Base-by-base conservation (phyloP, 495 filamentous ascomycete species). In the Glutinoglossum americanum region DNA sequence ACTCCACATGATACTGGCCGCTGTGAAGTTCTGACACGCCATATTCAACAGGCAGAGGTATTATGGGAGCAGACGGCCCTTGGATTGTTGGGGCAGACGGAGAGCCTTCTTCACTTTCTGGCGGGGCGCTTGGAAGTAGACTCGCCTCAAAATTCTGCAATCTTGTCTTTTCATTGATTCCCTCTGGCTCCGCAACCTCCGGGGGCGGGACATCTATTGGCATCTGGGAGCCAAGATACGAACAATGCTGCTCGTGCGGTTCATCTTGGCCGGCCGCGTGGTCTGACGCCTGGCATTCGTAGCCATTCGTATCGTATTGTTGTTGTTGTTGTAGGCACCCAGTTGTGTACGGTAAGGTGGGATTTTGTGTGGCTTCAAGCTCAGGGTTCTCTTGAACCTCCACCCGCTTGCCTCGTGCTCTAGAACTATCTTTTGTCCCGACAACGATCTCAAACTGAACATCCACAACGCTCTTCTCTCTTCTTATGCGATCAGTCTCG, bases 401-500 rank as follows among this genome's bases (percentile, higher is more conserved):
- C 49, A n/a, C 25, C 13, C 4, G 49, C 49, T 32, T 53, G 28
- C 25, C 25, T 53, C 49, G 9, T 19, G 54, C 66, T 56, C 84
- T 76, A 41, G 75, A 76, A 59, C 79, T 90, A 67, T 98, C 92
- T 55, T 74, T 75, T 3, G 88, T 94, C 0, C 90, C 90, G n/a
- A 97, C 79, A 9, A 93, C 72, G 35, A 95, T 77, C 63, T 95
- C 89, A 62, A 90, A 89, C 0, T 79, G 72, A 26, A 84, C 83
- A 7, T 82, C 81, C 2, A 96, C 81, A 6, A 96, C 85, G 11
- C 85, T 86, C 63, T 94, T 95, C 61, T 92, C 83, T 39, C 90
- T 80, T 49, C 85, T 77, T 17, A 97, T 81, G 54, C 81, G 76
- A 62, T 89, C 85, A 0, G 92, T 98, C 60, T 96, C 87, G n/a